Evolutionary conservation across 306 rosid species (phyloP).

Genomic region (Cicer bijugum): DNA sequence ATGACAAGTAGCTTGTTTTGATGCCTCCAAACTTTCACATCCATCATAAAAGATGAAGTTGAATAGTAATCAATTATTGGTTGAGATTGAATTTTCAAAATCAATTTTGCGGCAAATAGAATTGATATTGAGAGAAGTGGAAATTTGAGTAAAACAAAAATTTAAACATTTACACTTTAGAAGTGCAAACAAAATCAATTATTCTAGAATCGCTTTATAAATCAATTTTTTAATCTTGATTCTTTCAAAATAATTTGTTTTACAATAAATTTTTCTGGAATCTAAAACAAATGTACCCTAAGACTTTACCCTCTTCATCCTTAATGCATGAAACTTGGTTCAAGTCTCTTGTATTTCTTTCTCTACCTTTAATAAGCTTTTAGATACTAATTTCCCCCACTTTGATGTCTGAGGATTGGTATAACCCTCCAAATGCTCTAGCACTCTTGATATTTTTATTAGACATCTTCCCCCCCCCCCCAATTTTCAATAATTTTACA

Average conservation of each 20-base stretch:
- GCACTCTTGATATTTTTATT: background rate
- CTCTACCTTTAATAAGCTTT: background rate
- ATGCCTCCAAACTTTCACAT: no score
- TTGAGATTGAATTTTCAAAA: no score
- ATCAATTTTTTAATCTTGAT: background rate
- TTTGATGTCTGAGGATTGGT: background rate
- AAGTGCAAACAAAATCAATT: background rate
- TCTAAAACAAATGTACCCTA: background rate
- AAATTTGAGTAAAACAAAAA: no score
- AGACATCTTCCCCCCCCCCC: background rate
- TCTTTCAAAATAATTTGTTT: slow-evolving; percentile 1
- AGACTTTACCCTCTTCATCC: background rate
- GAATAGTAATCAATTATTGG: no score
- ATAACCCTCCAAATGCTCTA: background rate
- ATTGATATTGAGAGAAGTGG: no score
- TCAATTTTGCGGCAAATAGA: no score
- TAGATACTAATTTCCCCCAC: background rate
- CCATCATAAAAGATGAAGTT: no score
- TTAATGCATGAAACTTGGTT: background rate
- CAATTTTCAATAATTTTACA: slow-evolving; percentile 7
- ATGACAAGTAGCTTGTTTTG: no score
- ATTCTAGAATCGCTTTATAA: background rate
- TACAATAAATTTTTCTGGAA: background rate
- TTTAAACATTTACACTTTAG: no score
- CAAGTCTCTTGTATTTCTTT: background rate